Base-by-base conservation (phyloP, 805 yeast species). In the Pichia rugopelliculosa region DNA sequence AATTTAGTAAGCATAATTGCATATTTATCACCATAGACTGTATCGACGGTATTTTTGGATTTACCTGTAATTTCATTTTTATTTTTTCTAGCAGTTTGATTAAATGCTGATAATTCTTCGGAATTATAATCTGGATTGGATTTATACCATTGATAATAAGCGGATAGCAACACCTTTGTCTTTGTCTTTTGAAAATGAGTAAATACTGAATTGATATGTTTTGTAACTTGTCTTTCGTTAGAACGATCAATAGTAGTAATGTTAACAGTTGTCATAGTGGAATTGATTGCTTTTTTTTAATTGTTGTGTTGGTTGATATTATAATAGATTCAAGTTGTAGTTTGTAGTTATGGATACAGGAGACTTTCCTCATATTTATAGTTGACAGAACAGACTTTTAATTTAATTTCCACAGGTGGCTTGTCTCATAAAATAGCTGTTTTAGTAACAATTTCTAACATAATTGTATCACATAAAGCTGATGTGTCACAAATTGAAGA, bases 171-270 rank as follows among this genome's bases (percentile, higher is more conserved):
- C 2, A 51, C 53, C 38, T 46, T 48, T 6, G 56, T 56, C 37
- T 61, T 61, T 36, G 47, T 44, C 42, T 61, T 61, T 10, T 56
- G 53, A 12, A 61, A 42, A 33, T 56, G 57, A 39, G 42, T 50
- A 21, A 60, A 47, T 20, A 52, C 59, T 1, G 43, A 25, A n/a
- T 42, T 45, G 6, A 58, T 46, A 45, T 60, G 56, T 11, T 36
- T 24, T 8, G 41, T 42, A 22, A 54, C 55, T 20, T 49, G 53
- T 22, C 25, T 54, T 8, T n/a, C 23, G 23, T 53, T 25, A 2
- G 50, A 20, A 10, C 56, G 46, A 37, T 55, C 51, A 34, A 59
- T 49, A 34, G 22, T 9, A 23, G 43, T 46, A n/a, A 18, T 30
- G 34, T n/a, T 30, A 15, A 30, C 18, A 3, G 34, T 10, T 1